Percentiles rank a stretch among this genome's conserved stretches.
Evolutionary conservation across 2,329 filamentous ascomycete species (phyloP).

Genomic region (Purpureocillium takamizusanense): DNA sequence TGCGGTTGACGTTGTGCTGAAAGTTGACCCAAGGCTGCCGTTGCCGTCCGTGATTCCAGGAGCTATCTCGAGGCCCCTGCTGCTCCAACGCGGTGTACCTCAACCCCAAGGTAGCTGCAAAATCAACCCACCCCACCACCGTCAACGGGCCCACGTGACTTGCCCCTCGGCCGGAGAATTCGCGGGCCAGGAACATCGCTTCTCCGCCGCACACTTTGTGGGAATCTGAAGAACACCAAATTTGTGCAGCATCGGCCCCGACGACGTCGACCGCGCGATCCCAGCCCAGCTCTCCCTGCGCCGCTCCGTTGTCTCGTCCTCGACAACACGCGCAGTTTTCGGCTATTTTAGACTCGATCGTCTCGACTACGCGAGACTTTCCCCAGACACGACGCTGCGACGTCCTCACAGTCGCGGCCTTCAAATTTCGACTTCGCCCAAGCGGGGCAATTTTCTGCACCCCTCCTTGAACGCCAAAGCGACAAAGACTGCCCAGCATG

Average conservation of each 20-base stretch:
- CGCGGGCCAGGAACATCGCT: conserved; percentile 27
- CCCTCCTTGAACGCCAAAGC: conserved; percentile 20
- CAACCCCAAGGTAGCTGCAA: background rate
- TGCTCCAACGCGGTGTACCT: background rate
- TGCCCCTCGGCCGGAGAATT: conserved; percentile 24
- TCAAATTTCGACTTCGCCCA: conserved; percentile 8
- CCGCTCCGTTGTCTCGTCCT: too few species aligned
- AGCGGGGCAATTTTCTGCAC: conserved; percentile 28
- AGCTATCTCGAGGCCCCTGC: background rate
- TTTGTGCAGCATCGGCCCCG: conserved; percentile 18
- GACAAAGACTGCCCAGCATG: conserved; percentile 56
- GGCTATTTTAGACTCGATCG: too few species aligned
- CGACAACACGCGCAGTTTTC: too few species aligned
- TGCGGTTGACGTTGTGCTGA: background rate
- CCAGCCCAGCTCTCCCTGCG: conserved; percentile 2
- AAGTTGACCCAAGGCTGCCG: conserved; percentile 1
- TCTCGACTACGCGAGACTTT: background rate
- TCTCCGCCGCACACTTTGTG: conserved; percentile 32
- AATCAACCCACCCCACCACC: conserved; percentile 6
- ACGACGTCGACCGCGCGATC: conserved; percentile 5
- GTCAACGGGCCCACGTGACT: conserved; percentile 25
- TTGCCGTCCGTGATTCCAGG: background rate
- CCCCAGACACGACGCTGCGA: background rate
- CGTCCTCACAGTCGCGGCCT: conserved; percentile 8
- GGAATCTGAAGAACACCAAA: conserved; percentile 27